Evolutionary conservation across 1,284 basidiomycete species (phyloP).

Genomic region (Phlebopus sp.): DNA sequence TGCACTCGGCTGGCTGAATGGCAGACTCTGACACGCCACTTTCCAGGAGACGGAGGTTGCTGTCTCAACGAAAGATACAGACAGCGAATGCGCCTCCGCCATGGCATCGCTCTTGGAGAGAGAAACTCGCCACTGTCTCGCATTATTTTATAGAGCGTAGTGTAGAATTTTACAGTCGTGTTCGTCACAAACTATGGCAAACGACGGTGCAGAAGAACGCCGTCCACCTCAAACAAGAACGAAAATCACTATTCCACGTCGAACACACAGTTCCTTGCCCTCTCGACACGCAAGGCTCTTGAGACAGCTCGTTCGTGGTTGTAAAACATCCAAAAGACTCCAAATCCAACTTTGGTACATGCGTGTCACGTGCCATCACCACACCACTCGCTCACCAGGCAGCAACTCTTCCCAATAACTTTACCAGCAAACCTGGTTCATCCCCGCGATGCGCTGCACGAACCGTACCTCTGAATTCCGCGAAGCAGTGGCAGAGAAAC

Average conservation of each 20-base stretch:
- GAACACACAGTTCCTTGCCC: slow-evolving; percentile 8
- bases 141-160: no score
- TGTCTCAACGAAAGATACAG: slow-evolving; percentile 56
- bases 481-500: slow-evolving; percentile 47
- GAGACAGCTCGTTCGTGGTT: slow-evolving; percentile 11
- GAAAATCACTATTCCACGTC: slow-evolving; percentile 35
- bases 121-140: slow-evolving; percentile 15
- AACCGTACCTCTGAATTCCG: slow-evolving; percentile 64
- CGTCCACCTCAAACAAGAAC: slow-evolving; percentile 75
- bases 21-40: slow-evolving; percentile 4
- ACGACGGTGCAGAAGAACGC: slow-evolving; percentile 47
- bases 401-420: no score
- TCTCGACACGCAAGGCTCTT: slow-evolving; percentile 9
- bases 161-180: slow-evolving; percentile 34
- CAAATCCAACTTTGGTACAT: neutral
- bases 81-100: slow-evolving; percentile 40
- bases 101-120: slow-evolving; percentile 19
- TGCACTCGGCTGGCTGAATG: slow-evolving; percentile 12
- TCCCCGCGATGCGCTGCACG: slow-evolving; percentile 49
- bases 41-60: slow-evolving; percentile 45
- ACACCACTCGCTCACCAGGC: no score
- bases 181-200: slow-evolving; percentile 72
- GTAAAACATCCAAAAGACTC: slow-evolving; percentile 2
- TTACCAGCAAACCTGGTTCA: no score
- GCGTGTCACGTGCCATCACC: slow-evolving; percentile 29